Percentiles rank a stretch among this genome's conserved stretches.
phyloP scores from a whole-genome alignment of 805 yeast genomes.

The Myxozyma geophila region DNA sequence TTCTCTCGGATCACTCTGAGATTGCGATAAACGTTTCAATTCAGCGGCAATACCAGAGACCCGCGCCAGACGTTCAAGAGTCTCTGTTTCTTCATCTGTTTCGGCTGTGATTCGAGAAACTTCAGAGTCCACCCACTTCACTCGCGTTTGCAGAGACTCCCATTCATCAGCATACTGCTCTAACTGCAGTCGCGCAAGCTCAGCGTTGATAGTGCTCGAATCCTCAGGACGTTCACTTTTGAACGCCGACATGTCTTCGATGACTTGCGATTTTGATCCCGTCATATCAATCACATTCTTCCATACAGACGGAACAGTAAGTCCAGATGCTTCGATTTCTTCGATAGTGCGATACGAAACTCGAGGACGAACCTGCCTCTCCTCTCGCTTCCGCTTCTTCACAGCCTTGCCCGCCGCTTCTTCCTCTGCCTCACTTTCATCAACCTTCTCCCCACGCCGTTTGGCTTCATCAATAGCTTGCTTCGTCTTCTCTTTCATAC shows the following conservation, averaged over 20 bases:
- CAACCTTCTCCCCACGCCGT: slow-evolving; percentile 32
- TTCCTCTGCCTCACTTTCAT: slow-evolving; percentile 33
- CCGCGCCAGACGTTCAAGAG: slow-evolving; percentile 25
- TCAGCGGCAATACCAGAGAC: slow-evolving; percentile 12
- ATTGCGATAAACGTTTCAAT: neutral
- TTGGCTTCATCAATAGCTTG: slow-evolving; percentile 37
- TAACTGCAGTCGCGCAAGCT: slow-evolving; percentile 32
- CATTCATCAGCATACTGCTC: slow-evolving; percentile 37
- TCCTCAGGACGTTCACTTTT: neutral
- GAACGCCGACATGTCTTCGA: slow-evolving; percentile 30
- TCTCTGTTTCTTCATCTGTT: slow-evolving; percentile 26
- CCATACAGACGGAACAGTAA: slow-evolving; percentile 41
- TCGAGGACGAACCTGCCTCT: slow-evolving; percentile 26
- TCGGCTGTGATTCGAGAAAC: slow-evolving; percentile 17
- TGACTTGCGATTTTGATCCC: slow-evolving; percentile 26
- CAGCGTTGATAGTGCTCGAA: slow-evolving; percentile 24
- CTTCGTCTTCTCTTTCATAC: slow-evolving; percentile 49
- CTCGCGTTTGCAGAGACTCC: slow-evolving; percentile 32
- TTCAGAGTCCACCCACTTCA: slow-evolving; percentile 23
- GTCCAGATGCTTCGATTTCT: slow-evolving; percentile 42
- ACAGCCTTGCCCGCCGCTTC: slow-evolving; percentile 30
- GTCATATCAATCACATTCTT: slow-evolving; percentile 41
- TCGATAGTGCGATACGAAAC: slow-evolving; percentile 39
- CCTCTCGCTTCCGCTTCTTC: slow-evolving; percentile 18
- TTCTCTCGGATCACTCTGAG: neutral